A percentile compares a stretch with the other conserved stretches of the same genome.
phyloP scores from a whole-genome alignment of 179 eudicot genomes.

The Nepenthes alata region DNA sequence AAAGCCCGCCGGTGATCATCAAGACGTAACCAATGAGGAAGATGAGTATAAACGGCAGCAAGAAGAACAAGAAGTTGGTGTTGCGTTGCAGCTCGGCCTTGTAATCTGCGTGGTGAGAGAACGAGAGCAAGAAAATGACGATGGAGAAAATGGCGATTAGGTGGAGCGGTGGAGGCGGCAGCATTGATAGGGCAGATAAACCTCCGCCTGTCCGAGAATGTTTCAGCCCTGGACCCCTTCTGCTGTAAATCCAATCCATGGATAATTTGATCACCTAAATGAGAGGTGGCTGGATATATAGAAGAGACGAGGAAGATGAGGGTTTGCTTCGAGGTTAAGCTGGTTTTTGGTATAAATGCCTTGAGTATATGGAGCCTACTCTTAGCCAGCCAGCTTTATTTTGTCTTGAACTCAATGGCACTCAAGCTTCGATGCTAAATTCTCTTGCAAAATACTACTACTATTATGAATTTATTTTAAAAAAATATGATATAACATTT shows the following conservation, averaged over 20 bases:
- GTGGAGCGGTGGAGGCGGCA: too few relatives aligned
- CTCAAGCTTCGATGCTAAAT: not conserved
- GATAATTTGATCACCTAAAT: not conserved
- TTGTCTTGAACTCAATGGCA: not conserved
- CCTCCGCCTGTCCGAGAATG: conserved; percentile 8
- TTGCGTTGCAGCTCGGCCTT: conserved; percentile 16
- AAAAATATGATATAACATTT: too few relatives aligned
- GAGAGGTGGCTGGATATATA: not conserved
- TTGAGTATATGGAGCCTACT: not conserved
- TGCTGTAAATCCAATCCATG: conserved; percentile 11
- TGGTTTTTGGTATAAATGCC: conserved; percentile 10
- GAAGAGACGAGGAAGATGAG: not conserved
- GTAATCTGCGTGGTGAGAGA: conserved; percentile 18
- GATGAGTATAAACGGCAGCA: conserved; percentile 13
- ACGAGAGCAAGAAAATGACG: conserved; percentile 18
- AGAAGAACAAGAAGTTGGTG: conserved; percentile 13
- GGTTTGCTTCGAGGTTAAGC: conserved; percentile 7
- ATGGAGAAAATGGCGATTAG: conserved; percentile 21
- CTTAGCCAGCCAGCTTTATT: not conserved
- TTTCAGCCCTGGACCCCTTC: conserved; percentile 11
- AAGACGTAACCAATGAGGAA: conserved; percentile 16
- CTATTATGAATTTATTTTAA: too few relatives aligned
- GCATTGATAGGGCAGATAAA: conserved; percentile 12
- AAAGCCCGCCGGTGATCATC: conserved; percentile 17
- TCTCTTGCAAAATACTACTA: too few relatives aligned